These are phyloP conservation scores for Thielaviopsis ethacetica DNA, from an alignment of 2,329 filamentous ascomycete species.

Conservation along the genomic window DNA sequence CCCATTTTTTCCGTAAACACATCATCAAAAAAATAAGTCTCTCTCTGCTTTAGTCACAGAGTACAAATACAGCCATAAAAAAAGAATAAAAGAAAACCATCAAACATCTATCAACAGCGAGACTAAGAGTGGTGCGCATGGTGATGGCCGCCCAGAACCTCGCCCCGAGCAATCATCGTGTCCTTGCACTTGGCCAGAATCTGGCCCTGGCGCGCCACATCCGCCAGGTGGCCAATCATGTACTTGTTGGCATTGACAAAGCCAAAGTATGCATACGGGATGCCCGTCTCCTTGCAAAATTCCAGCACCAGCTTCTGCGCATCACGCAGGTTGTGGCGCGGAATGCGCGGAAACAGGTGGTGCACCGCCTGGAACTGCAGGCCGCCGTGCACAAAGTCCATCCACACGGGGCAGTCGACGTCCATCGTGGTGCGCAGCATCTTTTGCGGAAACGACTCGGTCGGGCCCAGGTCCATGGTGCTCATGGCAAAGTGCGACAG, in stretches of 20 bases:
- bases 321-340: constrained; percentile 64
- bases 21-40: neutral
- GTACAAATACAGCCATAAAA: neutral
- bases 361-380: constrained; percentile 83
- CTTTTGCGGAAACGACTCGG: constrained; percentile 77
- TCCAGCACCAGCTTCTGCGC: constrained; percentile 62
- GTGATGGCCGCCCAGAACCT: constrained; percentile 11
- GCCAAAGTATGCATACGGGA: constrained; percentile 73
- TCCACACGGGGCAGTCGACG: constrained; percentile 71
- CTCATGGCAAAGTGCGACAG: constrained; percentile 91
- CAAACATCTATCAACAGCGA: neutral
- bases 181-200: constrained; percentile 61
- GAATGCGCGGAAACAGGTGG: constrained; percentile 70
- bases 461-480: constrained; percentile 65
- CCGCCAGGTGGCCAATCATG: constrained; percentile 59
- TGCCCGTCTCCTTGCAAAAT: constrained; percentile 67
- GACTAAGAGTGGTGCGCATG: constrained; percentile 4
- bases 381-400: constrained; percentile 79
- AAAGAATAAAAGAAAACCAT: neutral
- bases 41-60: neutral
- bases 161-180: constrained; percentile 11
- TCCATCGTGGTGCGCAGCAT: constrained; percentile 93
- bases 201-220: constrained; percentile 64
- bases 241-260: constrained; percentile 72
- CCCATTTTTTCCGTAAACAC: neutral